Base-by-base conservation (phyloP, 306 rosid species). In the Cicer judaicum region DNA sequence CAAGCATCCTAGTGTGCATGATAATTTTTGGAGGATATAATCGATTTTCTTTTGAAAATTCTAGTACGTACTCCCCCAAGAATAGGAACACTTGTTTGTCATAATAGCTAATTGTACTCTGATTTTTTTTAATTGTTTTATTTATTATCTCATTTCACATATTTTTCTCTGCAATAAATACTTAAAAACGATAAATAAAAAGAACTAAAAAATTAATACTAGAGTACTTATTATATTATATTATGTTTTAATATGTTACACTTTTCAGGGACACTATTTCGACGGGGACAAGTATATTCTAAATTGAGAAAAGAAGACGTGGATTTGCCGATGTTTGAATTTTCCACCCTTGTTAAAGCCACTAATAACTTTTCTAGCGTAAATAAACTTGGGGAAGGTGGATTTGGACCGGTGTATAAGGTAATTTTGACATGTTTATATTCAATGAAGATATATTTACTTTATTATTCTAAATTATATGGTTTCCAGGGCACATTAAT, bases 391-490 rank as follows among this genome's bases (percentile, higher is more conserved):
- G 89, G 89, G 19, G 78, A 80, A 77, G 87, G 83, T 68, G 88
- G 91, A 46, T 87, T 79, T 41, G 90, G 90, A 70, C 24, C 80
- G n/a, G 87, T 86, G 5, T 80, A 86, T 74, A 80, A 60, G 87
- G 89, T 84, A 71, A 41, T 40, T 15, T 54, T 61, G 9, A 13
- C 50, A 40, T 18, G 10, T 18, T 18, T 48, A 0, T 29, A 4
- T 4, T 29, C 12, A 61, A 13, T 8, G 15, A 11, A 43, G 18
- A 77, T 38, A 29, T 2, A 34, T 68, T 56, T 68, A 49, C 34
- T 48, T 67, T 64, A 2, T 41, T 13, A 21, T 64, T 21, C 6
- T 10, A 24, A 14, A 41, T 21, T 9, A 46, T 9, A 46, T 55
- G 15, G 21, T 54, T 24, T 60, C 18, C 76, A 78, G 77, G 82